These are phyloP conservation scores for Lasiodiplodia hormozganensis DNA, from an alignment of 2,329 filamentous ascomycete genomes.

Conservation along the genomic window DNA sequence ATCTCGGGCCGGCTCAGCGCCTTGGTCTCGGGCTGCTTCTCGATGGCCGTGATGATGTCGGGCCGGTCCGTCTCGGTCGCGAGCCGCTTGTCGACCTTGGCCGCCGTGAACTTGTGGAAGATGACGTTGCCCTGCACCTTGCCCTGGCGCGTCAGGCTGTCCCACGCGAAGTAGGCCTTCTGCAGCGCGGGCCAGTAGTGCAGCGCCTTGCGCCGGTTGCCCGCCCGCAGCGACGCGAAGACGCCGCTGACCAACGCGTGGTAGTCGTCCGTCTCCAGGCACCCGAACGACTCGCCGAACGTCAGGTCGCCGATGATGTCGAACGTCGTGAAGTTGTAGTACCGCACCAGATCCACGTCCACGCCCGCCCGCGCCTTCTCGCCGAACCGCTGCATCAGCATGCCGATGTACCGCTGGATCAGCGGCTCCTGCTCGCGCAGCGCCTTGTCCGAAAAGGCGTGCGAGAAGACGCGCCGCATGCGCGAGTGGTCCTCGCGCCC, in stretches of 20 bases:
- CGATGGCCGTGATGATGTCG: conserved; percentile 17
- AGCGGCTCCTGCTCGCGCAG: conserved; percentile 49
- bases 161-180: conserved; percentile 41
- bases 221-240: conserved; percentile 22
- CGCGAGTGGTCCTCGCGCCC: conserved; percentile 49
- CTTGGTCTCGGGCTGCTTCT: conserved; percentile 12
- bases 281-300: conserved; percentile 37
- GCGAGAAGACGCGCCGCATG: conserved; percentile 47
- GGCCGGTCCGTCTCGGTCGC: conserved; percentile 15
- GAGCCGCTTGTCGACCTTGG: background rate
- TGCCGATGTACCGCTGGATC: conserved; percentile 49
- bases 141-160: background rate
- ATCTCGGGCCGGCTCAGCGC: conserved; percentile 1
- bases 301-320: conserved; percentile 38
- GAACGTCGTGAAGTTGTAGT: conserved; percentile 38
- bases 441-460: conserved; percentile 51
- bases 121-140: conserved; percentile 32
- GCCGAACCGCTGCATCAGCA: conserved; percentile 48
- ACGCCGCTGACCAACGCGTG: conserved; percentile 12
- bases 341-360: conserved; percentile 44
- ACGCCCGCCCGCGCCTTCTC: conserved; percentile 42
- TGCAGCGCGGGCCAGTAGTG: conserved; percentile 44
- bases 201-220: conserved; percentile 35
- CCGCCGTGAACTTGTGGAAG: conserved; percentile 35
- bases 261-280: conserved; percentile 31